Base-by-base conservation (phyloP, 2,329 filamentous ascomycete species). In the Ceratocystis colombiana region DNA sequence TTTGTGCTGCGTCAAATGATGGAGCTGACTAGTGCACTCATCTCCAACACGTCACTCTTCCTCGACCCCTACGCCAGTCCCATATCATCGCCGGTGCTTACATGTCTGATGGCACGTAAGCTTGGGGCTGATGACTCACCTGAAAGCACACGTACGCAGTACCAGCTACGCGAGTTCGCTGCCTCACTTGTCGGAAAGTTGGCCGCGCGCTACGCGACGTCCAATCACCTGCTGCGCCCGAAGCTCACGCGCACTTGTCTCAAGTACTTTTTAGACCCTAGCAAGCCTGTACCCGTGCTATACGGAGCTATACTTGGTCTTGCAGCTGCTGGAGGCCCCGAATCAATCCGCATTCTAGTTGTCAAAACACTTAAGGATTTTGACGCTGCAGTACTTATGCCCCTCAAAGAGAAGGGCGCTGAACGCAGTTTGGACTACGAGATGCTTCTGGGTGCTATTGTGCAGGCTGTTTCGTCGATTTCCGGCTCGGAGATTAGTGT, bases 1-100 rank as follows among this genome's bases (percentile, higher is more conserved):
- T 96, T 96, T 73, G 85, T 91, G 4, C 80, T 99, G 25, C 87
- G 86, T 22, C 90, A 95, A 74, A 94, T 96, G 84, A 93, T 99
- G 88, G 87, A 91, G 72, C 84, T 97, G 68, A 87, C 89, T 0
- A 84, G 89, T 62, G 90, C 93, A 1, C 79, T 99, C 63, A 88
- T 96, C 62, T 84, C 87, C 70, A 97, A 96, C 73, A 83, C 85
- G 67, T 86, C 85, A 69, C 84, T 96, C 45, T 95, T 90, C 75
- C 75, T 84, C 44, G 81, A 84, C 53, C 82, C 83, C 0, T 85
- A 85, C 69, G 81, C 82, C 64, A 82, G 79, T 64, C 76, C 83
- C 6, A 83, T 97, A 65, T 87, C 93, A 5, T 90, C 93, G 0
- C 88, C 93, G 0, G 89, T 96, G 44, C 82, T 99, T 66, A 99